A percentile compares a stretch with the other conserved stretches of the same genome.
Conservation (phyloP, 805 yeast species). For the Sungouiella blattae region DNA sequence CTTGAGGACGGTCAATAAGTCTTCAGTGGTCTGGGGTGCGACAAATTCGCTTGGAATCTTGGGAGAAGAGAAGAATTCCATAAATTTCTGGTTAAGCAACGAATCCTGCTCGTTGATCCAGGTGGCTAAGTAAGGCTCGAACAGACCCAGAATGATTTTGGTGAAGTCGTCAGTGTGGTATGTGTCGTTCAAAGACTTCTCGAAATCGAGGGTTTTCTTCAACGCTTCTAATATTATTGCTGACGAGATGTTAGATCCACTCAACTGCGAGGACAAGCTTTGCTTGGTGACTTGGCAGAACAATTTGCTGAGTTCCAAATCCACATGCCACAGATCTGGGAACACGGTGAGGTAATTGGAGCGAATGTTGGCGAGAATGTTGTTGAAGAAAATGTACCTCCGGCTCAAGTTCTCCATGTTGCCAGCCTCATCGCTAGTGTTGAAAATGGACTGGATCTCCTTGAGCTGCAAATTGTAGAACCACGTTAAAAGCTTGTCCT, state of each 20-base stretch:
- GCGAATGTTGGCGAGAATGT: slow-evolving; percentile 59
- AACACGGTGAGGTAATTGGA: slow-evolving; percentile 51
- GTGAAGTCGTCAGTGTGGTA: slow-evolving; percentile 48
- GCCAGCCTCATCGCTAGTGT: slow-evolving; percentile 87
- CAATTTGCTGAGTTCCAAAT: slow-evolving; percentile 50
- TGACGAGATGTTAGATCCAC: slow-evolving; percentile 47
- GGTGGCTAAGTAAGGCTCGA: slow-evolving; percentile 78
- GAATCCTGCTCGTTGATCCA: slow-evolving; percentile 88
- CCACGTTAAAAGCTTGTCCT: slow-evolving; percentile 65
- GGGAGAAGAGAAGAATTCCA: slow-evolving; percentile 59
- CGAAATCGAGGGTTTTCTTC: slow-evolving; percentile 81
- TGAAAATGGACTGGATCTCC: slow-evolving; percentile 75
- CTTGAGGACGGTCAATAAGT: slow-evolving; percentile 36
- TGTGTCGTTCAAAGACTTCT: slow-evolving; percentile 61
- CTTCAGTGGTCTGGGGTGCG: slow-evolving; percentile 12
- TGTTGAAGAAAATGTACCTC: slow-evolving; percentile 77
- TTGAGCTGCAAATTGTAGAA: slow-evolving; percentile 64
- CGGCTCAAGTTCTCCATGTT: slow-evolving; percentile 82
- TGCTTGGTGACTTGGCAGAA: slow-evolving; percentile 69
- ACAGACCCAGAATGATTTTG: slow-evolving; percentile 55
- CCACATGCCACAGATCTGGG: slow-evolving; percentile 71
- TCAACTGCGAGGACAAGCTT: slow-evolving; percentile 57
- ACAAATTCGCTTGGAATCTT: slow-evolving; percentile 45
- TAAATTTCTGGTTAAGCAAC: slow-evolving; percentile 55
- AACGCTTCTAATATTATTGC: slow-evolving; percentile 65